phyloP scores from a whole-genome alignment of 805 yeast genomes.

The Monosporozyma siamensis region DNA sequence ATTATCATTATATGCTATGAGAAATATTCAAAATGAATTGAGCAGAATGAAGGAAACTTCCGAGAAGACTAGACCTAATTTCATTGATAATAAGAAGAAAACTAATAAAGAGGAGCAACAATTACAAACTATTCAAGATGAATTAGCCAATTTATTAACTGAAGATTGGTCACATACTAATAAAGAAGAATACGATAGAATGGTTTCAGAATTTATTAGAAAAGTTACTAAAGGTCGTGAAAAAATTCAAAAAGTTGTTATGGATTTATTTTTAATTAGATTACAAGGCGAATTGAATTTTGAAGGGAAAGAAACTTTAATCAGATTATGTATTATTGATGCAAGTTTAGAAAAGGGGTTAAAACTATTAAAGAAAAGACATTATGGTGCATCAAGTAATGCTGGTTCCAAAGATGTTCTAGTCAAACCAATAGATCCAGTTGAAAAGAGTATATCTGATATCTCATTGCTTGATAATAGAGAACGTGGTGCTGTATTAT shows the following conservation, averaged over 20 bases:
- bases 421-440: background rate
- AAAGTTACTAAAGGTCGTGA: slow-evolving; percentile 33
- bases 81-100: background rate
- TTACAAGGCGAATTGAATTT: slow-evolving; percentile 44
- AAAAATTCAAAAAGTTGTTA: slow-evolving; percentile 39
- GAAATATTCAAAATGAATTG: slow-evolving; percentile 61
- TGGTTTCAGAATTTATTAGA: slow-evolving; percentile 29
- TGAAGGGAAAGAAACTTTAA: slow-evolving; percentile 72
- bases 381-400: slow-evolving; percentile 1
- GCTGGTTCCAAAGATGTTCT: background rate
- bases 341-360: slow-evolving; percentile 55
- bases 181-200: slow-evolving; percentile 19
- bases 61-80: background rate
- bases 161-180: slow-evolving; percentile 21
- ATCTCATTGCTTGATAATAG: slow-evolving; percentile 1
- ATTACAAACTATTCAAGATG: slow-evolving; percentile 51
- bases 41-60: slow-evolving; percentile 12
- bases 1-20: slow-evolving; percentile 69
- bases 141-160: slow-evolving; percentile 34
- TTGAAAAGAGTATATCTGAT: slow-evolving; percentile 3
- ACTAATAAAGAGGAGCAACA: slow-evolving; percentile 31
- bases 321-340: slow-evolving; percentile 63
- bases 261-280: slow-evolving; percentile 51
- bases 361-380: slow-evolving; percentile 27
- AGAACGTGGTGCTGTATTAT: slow-evolving; percentile 8